Evolutionary conservation across 1,139 yeast genomes (phyloP), one percentile per base, ranked within the genome.

Genomic region (Zhuliangozyma blackwelliae): DNA sequence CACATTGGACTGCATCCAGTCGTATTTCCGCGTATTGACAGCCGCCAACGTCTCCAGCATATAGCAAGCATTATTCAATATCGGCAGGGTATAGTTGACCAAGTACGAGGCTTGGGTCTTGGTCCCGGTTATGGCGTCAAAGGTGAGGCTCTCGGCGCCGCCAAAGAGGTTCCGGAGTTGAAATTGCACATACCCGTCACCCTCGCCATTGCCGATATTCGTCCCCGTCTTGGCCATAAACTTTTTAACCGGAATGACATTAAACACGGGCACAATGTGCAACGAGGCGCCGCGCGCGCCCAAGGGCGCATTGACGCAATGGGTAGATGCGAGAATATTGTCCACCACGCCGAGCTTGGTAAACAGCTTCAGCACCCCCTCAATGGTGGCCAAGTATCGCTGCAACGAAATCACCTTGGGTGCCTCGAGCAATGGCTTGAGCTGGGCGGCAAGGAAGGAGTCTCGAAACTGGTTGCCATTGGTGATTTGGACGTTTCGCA

Each of bases 151-250:
- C 55, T 92, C 98, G 7, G 92, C 97, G 2, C 96, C 96, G 0
- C 96, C 96, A 59, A 89, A 79, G 9, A 87, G 61, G 55, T 92
- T 90, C 36, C 79, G 73, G 55, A 84, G 66, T 53, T 83, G 89
- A 43, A 86, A 75, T 35, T 84, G 82, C 32, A 88, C 72, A 52
- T 88, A 87, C 2, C 96, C 97, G 54, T 86, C 95, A 23, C 97
- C 97, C 64, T 89, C 96, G 22, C 95, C 95, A 54, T 90, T 90
- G 2, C 97, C 97, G 5, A 90, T 77, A 57, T 85, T 89, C 5
- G 96, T 90, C n/a, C 96, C 97, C 2, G 96, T 86, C 51, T 82
- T 83, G 42, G 94, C 89, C 43, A 75, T 75, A 52, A 85, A 82
- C 47, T 68, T 71, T 47, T 83, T 82, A 2, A 75, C 72, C 0